phyloP scores from a whole-genome alignment of 495 filamentous ascomycete species.

The Durotheca rogersii region DNA sequence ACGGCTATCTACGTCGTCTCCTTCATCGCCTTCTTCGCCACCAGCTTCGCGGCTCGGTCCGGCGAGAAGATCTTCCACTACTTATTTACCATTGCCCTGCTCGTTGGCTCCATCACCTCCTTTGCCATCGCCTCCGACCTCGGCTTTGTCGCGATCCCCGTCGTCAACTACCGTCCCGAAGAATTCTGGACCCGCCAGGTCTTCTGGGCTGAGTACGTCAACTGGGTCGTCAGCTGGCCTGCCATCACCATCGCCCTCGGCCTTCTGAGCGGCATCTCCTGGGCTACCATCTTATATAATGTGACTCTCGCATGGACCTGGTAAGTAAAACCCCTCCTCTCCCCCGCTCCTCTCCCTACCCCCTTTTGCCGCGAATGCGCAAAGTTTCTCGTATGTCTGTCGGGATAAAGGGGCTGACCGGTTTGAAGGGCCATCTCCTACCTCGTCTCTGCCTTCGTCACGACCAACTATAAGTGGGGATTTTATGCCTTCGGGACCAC shows the following conservation, averaged over 20 bases:
- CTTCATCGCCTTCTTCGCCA: conserved; percentile 40
- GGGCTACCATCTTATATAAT: conserved; percentile 50
- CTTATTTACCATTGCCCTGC: conserved; percentile 49
- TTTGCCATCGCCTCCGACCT: conserved; percentile 49
- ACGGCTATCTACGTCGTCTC: conserved; percentile 46
- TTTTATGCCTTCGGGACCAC: conserved; percentile 50
- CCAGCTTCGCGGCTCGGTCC: conserved; percentile 41
- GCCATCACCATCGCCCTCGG: conserved; percentile 43
- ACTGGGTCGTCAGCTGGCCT: conserved; percentile 52
- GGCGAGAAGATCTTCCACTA: conserved; percentile 58
- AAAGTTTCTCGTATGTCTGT: too few species aligned
- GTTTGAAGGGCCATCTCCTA: conserved; percentile 43
- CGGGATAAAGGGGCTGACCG: too few species aligned
- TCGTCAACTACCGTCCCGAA: conserved; percentile 35
- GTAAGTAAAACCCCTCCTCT: conserved; percentile 27
- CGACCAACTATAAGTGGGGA: conserved; percentile 53
- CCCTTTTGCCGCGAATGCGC: too few species aligned
- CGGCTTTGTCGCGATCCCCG: conserved; percentile 35
- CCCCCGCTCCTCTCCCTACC: too few species aligned
- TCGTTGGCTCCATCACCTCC: conserved; percentile 49
- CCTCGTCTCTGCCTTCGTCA: conserved; percentile 46
- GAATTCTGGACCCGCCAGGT: conserved; percentile 43
- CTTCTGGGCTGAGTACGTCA: conserved; percentile 54
- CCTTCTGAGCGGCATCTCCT: conserved; percentile 45
- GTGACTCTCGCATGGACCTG: conserved; percentile 48